Percentiles rank a stretch among this genome's conserved stretches.
Evolutionary conservation across 2,329 filamentous ascomycete species (phyloP).

Genomic region (Cladosporium sp.): DNA sequence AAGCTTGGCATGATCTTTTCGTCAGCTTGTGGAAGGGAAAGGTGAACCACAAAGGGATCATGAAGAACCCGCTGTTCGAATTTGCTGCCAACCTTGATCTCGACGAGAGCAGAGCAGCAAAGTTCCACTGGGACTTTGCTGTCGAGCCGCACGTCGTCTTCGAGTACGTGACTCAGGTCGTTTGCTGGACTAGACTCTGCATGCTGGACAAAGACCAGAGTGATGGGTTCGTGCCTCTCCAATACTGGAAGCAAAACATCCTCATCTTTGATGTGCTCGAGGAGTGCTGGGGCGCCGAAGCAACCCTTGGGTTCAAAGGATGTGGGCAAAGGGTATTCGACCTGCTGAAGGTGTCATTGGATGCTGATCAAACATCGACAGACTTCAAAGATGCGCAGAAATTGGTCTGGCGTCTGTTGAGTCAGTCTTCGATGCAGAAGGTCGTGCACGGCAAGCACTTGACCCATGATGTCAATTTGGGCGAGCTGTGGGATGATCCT

Average conservation of each 20-base stretch:
- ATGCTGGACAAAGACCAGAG: constrained; percentile 13
- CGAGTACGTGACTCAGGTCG: constrained; percentile 18
- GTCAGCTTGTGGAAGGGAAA: constrained; percentile 13
- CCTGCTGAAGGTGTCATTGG: background rate
- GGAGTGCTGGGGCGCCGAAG: constrained; percentile 18
- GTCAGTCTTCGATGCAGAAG: constrained; percentile 25
- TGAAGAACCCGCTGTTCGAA: constrained; percentile 13
- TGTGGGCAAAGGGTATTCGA: constrained; percentile 12
- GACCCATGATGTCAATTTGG: constrained; percentile 20
- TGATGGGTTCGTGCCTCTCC: constrained; percentile 11
- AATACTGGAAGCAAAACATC: constrained; percentile 17
- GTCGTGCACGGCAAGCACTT: constrained; percentile 29
- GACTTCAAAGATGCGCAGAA: constrained; percentile 13
- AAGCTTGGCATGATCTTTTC: constrained; percentile 17
- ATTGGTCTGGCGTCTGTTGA: constrained; percentile 24
- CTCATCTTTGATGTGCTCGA: constrained; percentile 16
- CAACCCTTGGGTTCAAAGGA: constrained; percentile 15
- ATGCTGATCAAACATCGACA: constrained; percentile 1
- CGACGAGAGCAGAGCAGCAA: constrained; percentile 7
- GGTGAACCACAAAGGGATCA: constrained; percentile 14
- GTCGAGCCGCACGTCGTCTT: constrained; percentile 12
- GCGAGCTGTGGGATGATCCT: constrained; percentile 27
- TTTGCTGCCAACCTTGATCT: constrained; percentile 14
- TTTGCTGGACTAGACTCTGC: constrained; percentile 17
- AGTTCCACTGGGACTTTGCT: constrained; percentile 20